Percentiles rank a stretch among this genome's conserved stretches.
Conservation (phyloP, 2,329 filamentous ascomycete genomes). For the Penicillium crustosum region DNA sequence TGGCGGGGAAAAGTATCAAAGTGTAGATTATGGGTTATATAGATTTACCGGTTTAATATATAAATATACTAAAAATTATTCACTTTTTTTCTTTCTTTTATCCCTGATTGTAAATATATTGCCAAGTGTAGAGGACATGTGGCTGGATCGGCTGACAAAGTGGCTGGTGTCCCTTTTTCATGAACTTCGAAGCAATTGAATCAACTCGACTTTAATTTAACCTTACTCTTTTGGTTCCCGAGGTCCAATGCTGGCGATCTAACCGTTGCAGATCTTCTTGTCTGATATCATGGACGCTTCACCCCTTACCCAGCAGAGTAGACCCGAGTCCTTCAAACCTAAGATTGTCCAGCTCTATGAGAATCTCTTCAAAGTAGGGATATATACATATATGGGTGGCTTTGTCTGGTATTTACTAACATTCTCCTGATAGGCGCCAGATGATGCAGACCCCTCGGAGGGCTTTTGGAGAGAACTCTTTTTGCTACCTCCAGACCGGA, state of each 20-base stretch:
- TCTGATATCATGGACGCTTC: constrained; percentile 72
- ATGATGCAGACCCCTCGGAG: constrained; percentile 70
- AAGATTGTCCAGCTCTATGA: constrained; percentile 93
- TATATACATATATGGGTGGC: neutral
- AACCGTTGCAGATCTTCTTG: constrained; percentile 20
- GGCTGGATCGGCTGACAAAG: constrained; percentile 32
- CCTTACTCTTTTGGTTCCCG: neutral
- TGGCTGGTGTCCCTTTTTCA: constrained; percentile 25
- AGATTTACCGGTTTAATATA: neutral
- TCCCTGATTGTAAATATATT: neutral
- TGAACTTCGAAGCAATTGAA: constrained; percentile 12
- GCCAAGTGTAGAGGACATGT: constrained; percentile 26
- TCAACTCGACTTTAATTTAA: constrained; percentile 10
- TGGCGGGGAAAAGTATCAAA: constrained; percentile 3
- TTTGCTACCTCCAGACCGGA: constrained; percentile 75
- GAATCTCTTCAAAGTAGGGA: constrained; percentile 65
- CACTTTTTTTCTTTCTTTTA: neutral
- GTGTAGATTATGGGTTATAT: neutral
- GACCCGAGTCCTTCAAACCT: constrained; percentile 86
- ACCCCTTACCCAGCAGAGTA: constrained; percentile 86
- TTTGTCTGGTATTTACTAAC: constrained; percentile 11
- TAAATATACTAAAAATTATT: neutral
- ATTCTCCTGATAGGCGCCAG: constrained; percentile 54
- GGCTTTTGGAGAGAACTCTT: constrained; percentile 98
- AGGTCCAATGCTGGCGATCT: constrained; percentile 21